A percentile compares a stretch with the other conserved stretches of the same genome.
Evolutionary conservation across 2,329 filamentous ascomycete genomes (phyloP).

Genomic region (Huntiella savannae): DNA sequence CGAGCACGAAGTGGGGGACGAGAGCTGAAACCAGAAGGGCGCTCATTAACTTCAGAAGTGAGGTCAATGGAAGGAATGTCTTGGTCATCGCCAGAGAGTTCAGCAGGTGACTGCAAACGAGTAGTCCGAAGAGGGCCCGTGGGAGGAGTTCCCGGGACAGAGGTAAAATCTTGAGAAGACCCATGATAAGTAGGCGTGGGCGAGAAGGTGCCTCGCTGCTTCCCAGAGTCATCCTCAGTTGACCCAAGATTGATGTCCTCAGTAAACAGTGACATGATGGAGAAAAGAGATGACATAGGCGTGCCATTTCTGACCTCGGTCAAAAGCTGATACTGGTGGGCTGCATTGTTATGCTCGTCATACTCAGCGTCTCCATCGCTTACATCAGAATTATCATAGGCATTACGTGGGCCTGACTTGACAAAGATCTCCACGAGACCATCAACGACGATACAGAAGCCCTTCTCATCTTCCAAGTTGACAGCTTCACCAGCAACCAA

Average conservation of each 20-base stretch:
- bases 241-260: conserved; percentile 73
- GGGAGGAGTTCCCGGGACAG: conserved; percentile 10
- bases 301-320: conserved; percentile 96
- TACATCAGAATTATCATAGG: conserved; percentile 16
- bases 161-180: conserved; percentile 1
- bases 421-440: conserved; percentile 95
- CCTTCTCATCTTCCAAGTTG: conserved; percentile 90
- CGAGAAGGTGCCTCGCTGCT: conserved; percentile 1
- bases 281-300: conserved; percentile 96
- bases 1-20: conserved; percentile 16
- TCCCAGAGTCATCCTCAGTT: conserved; percentile 34
- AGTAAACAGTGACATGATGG: conserved; percentile 89
- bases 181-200: neutral
- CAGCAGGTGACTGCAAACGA: neutral
- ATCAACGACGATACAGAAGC: conserved; percentile 93
- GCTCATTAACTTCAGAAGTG: neutral
- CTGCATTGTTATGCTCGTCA: conserved; percentile 37
- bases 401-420: conserved; percentile 49
- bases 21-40: neutral
- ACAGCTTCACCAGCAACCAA: conserved; percentile 91
- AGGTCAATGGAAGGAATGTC: conserved; percentile 14
- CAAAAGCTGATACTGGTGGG: conserved; percentile 78
- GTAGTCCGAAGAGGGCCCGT: neutral
- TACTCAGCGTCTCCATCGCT: conserved; percentile 38
- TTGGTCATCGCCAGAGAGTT: conserved; percentile 2